Base-by-base conservation (phyloP, 2,329 filamentous ascomycete genomes). In the Sclerotinia subarctica region DNA sequence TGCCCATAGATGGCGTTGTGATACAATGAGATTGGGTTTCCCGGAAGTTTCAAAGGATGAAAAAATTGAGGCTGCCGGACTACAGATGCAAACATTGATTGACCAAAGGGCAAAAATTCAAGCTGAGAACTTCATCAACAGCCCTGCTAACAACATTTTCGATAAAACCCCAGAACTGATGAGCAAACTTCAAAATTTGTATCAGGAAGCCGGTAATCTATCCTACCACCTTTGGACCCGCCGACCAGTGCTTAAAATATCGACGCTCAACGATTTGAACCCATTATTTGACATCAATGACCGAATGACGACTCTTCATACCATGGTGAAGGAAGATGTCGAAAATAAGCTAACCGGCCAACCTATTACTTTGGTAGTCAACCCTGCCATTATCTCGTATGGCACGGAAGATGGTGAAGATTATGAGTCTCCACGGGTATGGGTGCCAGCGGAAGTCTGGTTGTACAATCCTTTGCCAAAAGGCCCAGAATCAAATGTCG, bases 1-100 rank as follows among this genome's bases (percentile, higher is more conserved):
- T 35, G 70, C 72, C 2, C 66, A 73, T 67, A 64, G 26, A 15
- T 73, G 72, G 70, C 71, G 72, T 5, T 70, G 70, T 46, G 64
- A 72, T 60, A 72, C 70, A 13, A 15, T 70, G 13, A 59, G 60
- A 38, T 21, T 63, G 4, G 44, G 66, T 24, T 56, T 2, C 6
- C 58, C 66, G 24, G 53, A 53, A 24, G 42, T 6, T 32, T 26
- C 44, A 8, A 5, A 10, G 1, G 52, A 73, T 66, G 66, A 17
- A 17, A 6, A 68, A 1, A 15, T 65, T 19, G 52, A 59, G 11
- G 26, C 54, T 19, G 17, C 6, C 35, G 5, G 46, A 73, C 57
- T 32, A 51, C 69, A 24, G 46, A 53, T 8, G 10, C 8, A 21
- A 1, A 65, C 63, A 42, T 38, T 49, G 5, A 42, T 32, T 2